These are phyloP conservation scores for Endocladia muricata DNA, from an alignment of 31 red algal species.

Conservation along the genomic window DNA sequence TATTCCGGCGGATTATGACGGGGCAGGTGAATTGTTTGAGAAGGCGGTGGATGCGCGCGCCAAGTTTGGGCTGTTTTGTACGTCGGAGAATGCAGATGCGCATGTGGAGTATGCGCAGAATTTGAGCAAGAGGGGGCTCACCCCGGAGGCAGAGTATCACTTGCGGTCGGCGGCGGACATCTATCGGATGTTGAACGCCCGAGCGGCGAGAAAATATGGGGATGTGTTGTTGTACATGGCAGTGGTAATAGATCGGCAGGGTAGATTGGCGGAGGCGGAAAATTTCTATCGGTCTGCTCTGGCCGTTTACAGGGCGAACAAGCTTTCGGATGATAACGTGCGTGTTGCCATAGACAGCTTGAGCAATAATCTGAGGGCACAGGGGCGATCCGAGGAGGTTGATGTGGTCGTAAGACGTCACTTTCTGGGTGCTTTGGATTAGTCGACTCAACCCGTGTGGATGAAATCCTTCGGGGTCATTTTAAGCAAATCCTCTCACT, in stretches of 20 bases:
- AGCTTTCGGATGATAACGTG: slow-evolving; percentile 74
- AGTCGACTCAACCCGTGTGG: too few relatives aligned
- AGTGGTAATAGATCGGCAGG: slow-evolving; percentile 74
- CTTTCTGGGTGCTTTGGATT: slow-evolving; percentile 62
- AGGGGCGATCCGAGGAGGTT: slow-evolving; percentile 67
- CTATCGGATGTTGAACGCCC: slow-evolving; percentile 56
- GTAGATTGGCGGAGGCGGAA: slow-evolving; percentile 65
- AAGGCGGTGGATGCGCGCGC: slow-evolving; percentile 56
- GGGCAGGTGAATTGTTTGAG: slow-evolving; percentile 65
- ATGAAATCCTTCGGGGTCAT: too few relatives aligned
- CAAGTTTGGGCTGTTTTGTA: slow-evolving; percentile 46
- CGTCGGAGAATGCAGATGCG: slow-evolving; percentile 66
- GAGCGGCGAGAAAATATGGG: slow-evolving; percentile 64
- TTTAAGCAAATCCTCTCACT: too few relatives aligned
- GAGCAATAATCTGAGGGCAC: slow-evolving; percentile 57
- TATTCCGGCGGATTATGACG: slow-evolving; percentile 46
- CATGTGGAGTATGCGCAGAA: slow-evolving; percentile 75
- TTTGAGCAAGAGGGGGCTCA: slow-evolving; percentile 65
- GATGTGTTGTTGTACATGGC: slow-evolving; percentile 77
- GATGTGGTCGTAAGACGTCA: slow-evolving; percentile 54
- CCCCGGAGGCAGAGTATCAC: slow-evolving; percentile 72
- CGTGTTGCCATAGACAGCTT: slow-evolving; percentile 64
- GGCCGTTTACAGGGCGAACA: slow-evolving; percentile 56
- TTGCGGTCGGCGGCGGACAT: slow-evolving; percentile 63
- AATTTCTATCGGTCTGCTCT: slow-evolving; percentile 70